phyloP scores from a whole-genome alignment of 164 flowering plant species.

The Umbilicus rupestris region DNA sequence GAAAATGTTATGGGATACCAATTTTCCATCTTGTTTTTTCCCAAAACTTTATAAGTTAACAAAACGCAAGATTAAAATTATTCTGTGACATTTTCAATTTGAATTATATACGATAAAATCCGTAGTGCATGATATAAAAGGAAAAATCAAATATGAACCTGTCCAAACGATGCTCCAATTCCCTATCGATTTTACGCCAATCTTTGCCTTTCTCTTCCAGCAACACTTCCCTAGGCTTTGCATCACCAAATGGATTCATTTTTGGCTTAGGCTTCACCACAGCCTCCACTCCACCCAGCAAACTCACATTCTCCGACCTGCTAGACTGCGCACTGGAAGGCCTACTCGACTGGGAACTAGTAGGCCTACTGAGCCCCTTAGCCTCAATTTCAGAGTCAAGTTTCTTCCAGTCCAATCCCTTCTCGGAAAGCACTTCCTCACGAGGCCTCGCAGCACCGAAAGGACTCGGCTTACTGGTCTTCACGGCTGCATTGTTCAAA shows the following conservation, averaged over 20 bases:
- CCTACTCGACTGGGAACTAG: constrained; percentile 76
- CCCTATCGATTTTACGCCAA: constrained; percentile 85
- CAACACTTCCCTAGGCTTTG: constrained; percentile 79
- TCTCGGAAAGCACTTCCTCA: constrained; percentile 82
- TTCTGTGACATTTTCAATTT: too few species aligned
- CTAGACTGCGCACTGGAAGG: constrained; percentile 66
- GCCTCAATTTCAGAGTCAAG: constrained; percentile 59
- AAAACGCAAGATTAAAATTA: too few species aligned
- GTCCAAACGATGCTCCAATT: constrained; percentile 70
- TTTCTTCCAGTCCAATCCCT: constrained; percentile 87
- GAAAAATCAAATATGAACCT: constrained; percentile 31
- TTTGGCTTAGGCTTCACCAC: constrained; percentile 46
- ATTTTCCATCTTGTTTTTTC: background rate
- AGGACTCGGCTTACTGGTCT: constrained; percentile 48
- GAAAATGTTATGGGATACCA: too few species aligned
- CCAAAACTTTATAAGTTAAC: background rate
- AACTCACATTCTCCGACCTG: constrained; percentile 41
- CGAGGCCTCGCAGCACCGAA: constrained; percentile 88
- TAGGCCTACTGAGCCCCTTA: constrained; percentile 57
- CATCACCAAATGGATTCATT: constrained; percentile 94
- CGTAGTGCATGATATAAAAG: background rate
- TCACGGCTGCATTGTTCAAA: constrained; percentile 26
- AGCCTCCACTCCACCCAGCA: constrained; percentile 24
- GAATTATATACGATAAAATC: background rate
- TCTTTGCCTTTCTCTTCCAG: constrained; percentile 67